Evolutionary conservation across 345 rosid species (phyloP).

Genomic region (Citrus sp.): DNA sequence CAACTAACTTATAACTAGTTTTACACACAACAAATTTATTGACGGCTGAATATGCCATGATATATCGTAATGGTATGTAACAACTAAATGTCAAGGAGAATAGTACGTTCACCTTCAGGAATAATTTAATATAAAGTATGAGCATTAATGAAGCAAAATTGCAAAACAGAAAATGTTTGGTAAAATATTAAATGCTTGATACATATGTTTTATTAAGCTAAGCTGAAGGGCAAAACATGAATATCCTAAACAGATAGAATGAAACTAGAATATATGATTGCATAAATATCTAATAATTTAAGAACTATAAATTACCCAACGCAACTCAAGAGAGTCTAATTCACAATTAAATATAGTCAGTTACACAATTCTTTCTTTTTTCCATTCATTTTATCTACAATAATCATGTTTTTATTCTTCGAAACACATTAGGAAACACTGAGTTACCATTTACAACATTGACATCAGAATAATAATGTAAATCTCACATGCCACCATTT

Average conservation of each 20-base stretch:
- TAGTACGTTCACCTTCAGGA: not conserved
- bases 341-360: not conserved
- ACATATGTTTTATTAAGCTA: not conserved
- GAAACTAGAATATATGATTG: not conserved
- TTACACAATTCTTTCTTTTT: not conserved
- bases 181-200: not conserved
- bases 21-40: not conserved
- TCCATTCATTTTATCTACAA: not conserved
- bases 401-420: not conserved
- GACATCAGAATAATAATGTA: not conserved
- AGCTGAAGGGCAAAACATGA: not conserved
- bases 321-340: not conserved
- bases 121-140: not conserved
- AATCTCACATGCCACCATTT: conserved; percentile 57
- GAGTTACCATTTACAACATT: not conserved
- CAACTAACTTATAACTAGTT: not conserved
- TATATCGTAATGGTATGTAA: not conserved
- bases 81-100: not conserved
- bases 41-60: not conserved
- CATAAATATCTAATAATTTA: not conserved
- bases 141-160: not conserved
- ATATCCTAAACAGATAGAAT: not conserved
- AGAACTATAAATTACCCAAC: not conserved
- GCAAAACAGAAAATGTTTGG: not conserved
- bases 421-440: not conserved